These are phyloP conservation scores for Zygosaccharomyces sapae DNA, from an alignment of 1,139 yeast genomes.

Conservation along the genomic window DNA sequence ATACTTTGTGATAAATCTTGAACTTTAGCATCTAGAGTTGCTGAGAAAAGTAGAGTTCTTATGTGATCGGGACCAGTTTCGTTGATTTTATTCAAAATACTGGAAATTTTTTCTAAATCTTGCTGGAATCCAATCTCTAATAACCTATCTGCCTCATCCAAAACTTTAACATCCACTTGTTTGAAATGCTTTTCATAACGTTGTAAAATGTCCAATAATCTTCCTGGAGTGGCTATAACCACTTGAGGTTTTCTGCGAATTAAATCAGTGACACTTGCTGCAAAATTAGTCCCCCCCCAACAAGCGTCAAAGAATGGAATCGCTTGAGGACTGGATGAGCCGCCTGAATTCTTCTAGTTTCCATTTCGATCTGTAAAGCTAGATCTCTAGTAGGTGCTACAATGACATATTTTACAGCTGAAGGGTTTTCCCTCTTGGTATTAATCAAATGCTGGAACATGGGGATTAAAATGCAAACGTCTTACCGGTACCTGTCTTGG, in stretches of 20 bases:
- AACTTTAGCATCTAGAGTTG: slow-evolving; percentile 74
- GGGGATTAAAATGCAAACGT: slow-evolving; percentile 87
- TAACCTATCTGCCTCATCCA: slow-evolving; percentile 87
- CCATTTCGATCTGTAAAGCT: slow-evolving; percentile 77
- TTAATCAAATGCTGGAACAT: slow-evolving; percentile 55
- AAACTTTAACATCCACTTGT: slow-evolving; percentile 58
- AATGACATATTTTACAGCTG: slow-evolving; percentile 54
- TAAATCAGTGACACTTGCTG: slow-evolving; percentile 38
- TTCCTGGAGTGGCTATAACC: slow-evolving; percentile 88
- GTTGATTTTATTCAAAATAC: slow-evolving; percentile 44
- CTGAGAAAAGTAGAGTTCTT: slow-evolving; percentile 78
- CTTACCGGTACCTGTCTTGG: slow-evolving; percentile 95
- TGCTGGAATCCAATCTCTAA: slow-evolving; percentile 73
- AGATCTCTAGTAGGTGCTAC: slow-evolving; percentile 91
- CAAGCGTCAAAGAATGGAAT: slow-evolving; percentile 41
- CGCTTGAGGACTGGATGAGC: slow-evolving; percentile 34
- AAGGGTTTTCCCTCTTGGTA: slow-evolving; percentile 24
- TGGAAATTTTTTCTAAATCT: slow-evolving; percentile 55
- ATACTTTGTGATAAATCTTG: slow-evolving; percentile 59
- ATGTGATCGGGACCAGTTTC: slow-evolving; percentile 36
- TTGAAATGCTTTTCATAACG: slow-evolving; percentile 48
- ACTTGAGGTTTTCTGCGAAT: slow-evolving; percentile 44
- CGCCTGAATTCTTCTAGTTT: slow-evolving; percentile 47
- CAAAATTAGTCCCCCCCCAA: slow-evolving; percentile 51
- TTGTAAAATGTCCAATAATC: slow-evolving; percentile 60